Evolutionary conservation across 2,329 filamentous ascomycete genomes (phyloP).

Genomic region (Pestalotiopsis sp.): DNA sequence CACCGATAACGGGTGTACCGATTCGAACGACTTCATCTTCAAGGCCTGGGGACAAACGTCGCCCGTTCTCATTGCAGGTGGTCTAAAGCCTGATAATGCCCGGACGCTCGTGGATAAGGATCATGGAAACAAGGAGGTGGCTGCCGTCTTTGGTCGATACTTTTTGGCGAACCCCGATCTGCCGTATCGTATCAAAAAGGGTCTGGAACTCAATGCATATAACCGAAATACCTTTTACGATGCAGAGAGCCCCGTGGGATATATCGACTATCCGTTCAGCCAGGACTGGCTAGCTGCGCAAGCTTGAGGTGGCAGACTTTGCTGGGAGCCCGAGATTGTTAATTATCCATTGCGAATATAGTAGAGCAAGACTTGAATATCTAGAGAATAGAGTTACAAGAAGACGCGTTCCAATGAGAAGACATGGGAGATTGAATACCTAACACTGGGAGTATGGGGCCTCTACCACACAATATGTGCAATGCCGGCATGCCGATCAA

Average conservation of each 20-base stretch:
- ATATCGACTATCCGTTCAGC: conserved; percentile 40
- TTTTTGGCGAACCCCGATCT: conserved; percentile 36
- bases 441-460: no score
- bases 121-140: conserved; percentile 32
- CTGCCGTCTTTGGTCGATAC: conserved; percentile 36
- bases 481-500: no score
- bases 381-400: no score
- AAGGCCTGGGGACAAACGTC: conserved; percentile 32
- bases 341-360: neutral
- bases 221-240: conserved; percentile 28
- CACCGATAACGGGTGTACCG: conserved; percentile 38
- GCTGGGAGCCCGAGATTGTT: no score
- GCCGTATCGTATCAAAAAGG: conserved; percentile 27
- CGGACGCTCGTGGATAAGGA: conserved; percentile 30
- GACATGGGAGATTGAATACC: no score
- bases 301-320: neutral
- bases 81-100: conserved; percentile 29
- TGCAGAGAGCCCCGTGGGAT: conserved; percentile 28
- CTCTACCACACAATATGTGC: no score
- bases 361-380: neutral
- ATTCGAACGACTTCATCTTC: conserved; percentile 36
- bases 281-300: conserved; percentile 16
- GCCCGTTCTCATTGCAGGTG: conserved; percentile 36
- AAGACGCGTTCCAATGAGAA: no score
- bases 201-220: conserved; percentile 27